A percentile compares a stretch with the other conserved stretches of the same genome.
Conservation (phyloP, 2,329 filamentous ascomycete genomes). For the Fusarium hainanense region DNA sequence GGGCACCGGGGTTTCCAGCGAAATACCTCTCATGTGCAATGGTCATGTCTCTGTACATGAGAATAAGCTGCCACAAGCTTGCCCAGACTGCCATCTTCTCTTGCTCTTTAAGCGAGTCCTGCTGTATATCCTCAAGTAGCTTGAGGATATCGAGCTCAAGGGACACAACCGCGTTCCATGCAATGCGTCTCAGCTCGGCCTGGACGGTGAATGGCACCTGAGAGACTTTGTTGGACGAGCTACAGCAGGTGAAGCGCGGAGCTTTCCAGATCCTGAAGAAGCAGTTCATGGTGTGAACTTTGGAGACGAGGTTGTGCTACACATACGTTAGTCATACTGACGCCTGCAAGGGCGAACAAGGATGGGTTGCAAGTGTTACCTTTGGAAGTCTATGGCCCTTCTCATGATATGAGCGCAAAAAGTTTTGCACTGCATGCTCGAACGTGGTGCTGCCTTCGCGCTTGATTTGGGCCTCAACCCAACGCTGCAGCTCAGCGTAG, state of each 20-base stretch:
- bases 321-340: constrained; percentile 31
- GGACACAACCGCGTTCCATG: constrained; percentile 51
- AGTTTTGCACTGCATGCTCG: constrained; percentile 51
- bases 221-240: constrained; percentile 52
- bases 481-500: constrained; percentile 50
- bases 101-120: constrained; percentile 52
- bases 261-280: constrained; percentile 63
- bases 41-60: constrained; percentile 60
- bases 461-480: constrained; percentile 54
- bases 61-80: constrained; percentile 61
- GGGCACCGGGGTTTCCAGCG: constrained; percentile 36
- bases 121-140: constrained; percentile 55
- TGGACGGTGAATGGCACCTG: constrained; percentile 55
- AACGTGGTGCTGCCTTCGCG: constrained; percentile 50
- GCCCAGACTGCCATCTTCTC: constrained; percentile 60
- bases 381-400: constrained; percentile 54
- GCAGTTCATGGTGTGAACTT: constrained; percentile 60
- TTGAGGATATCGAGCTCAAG: constrained; percentile 55
- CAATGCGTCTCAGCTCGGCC: constrained; percentile 55
- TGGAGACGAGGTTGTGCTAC: constrained; percentile 56
- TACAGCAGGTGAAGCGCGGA: constrained; percentile 55
- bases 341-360: neutral
- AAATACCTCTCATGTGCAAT: constrained; percentile 47
- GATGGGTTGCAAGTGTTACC: constrained; percentile 46
- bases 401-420: constrained; percentile 52